Percentiles rank a stretch among this genome's conserved stretches.
Evolutionary conservation across 106 monocot species (phyloP).

Genomic region (Vanilla planifolia): DNA sequence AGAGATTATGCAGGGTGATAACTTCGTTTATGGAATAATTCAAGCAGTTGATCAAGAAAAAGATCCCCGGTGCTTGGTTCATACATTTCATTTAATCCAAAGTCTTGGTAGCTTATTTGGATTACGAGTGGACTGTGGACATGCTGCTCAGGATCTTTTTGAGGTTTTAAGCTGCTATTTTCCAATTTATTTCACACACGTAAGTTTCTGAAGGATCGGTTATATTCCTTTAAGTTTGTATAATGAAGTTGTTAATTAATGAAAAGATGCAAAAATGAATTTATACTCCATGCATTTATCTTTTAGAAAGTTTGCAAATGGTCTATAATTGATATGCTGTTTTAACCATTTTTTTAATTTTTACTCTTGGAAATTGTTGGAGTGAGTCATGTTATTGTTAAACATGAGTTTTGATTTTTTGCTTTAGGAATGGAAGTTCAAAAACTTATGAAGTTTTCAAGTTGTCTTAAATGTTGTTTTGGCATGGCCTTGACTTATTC

Average conservation of each 20-base stretch:
- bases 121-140: constrained; percentile 34
- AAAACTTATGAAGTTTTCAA: too few species aligned
- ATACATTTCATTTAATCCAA: constrained; percentile 63
- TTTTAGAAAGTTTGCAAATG: constrained; percentile 2
- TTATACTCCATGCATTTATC: neutral
- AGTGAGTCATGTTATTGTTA: too few species aligned
- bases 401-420: too few species aligned
- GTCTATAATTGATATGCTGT: too few species aligned
- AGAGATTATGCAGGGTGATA: constrained; percentile 48
- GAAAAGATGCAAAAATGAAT: neutral
- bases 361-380: too few species aligned
- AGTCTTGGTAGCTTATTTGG: constrained; percentile 43
- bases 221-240: neutral
- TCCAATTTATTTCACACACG: constrained; percentile 91
- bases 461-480: too few species aligned
- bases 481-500: too few species aligned
- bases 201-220: constrained; percentile 38
- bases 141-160: constrained; percentile 57
- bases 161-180: constrained; percentile 86
- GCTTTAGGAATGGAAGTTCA: too few species aligned
- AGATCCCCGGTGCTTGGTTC: constrained; percentile 78
- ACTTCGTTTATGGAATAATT: constrained; percentile 63
- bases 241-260: neutral
- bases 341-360: too few species aligned
- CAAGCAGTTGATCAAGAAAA: constrained; percentile 92